Percentiles rank a stretch among this genome's conserved stretches.
These are phyloP conservation scores for Xylaria sp. DNA, from an alignment of 495 filamentous ascomycete genomes.

Conservation along the genomic window DNA sequence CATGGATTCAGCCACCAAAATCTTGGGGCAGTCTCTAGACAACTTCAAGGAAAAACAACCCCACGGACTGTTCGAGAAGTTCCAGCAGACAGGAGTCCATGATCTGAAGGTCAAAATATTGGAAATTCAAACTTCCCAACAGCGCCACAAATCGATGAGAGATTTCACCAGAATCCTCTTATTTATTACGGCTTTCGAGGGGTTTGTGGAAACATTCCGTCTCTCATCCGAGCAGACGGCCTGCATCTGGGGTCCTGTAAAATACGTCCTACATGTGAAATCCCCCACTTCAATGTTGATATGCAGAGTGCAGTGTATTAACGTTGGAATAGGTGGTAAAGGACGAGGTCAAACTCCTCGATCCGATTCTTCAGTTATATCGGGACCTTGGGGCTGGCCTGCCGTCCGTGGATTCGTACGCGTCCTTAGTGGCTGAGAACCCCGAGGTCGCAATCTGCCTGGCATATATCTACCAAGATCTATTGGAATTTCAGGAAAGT, in stretches of 20 bases:
- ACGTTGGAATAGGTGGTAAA: slow-evolving; percentile 39
- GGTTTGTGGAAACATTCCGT: slow-evolving; percentile 42
- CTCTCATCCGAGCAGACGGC: slow-evolving; percentile 42
- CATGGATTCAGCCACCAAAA: neutral
- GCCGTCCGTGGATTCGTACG: slow-evolving; percentile 46
- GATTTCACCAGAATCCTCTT: slow-evolving; percentile 45
- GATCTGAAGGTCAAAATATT: slow-evolving; percentile 42
- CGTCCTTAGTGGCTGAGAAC: slow-evolving; percentile 38
- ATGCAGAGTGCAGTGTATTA: neutral
- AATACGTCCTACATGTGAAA: slow-evolving; percentile 40
- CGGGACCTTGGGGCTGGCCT: slow-evolving; percentile 49
- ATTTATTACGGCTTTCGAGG: slow-evolving; percentile 51
- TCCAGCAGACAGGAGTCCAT: slow-evolving; percentile 35
- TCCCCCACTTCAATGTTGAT: neutral
- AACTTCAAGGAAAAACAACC: slow-evolving; percentile 41
- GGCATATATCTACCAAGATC: slow-evolving; percentile 51
- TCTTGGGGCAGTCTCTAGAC: neutral
- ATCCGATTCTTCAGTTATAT: slow-evolving; percentile 52
- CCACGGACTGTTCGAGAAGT: slow-evolving; percentile 35
- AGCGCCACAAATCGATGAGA: slow-evolving; percentile 39
- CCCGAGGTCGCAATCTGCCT: slow-evolving; percentile 42
- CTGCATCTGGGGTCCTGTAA: slow-evolving; percentile 52
- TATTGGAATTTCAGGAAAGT: slow-evolving; percentile 51
- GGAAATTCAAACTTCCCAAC: slow-evolving; percentile 47
- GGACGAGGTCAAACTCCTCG: slow-evolving; percentile 44